These are phyloP conservation scores for Mycosphaerella sp. DNA, from an alignment of 2,329 filamentous ascomycete species.

Conservation along the genomic window DNA sequence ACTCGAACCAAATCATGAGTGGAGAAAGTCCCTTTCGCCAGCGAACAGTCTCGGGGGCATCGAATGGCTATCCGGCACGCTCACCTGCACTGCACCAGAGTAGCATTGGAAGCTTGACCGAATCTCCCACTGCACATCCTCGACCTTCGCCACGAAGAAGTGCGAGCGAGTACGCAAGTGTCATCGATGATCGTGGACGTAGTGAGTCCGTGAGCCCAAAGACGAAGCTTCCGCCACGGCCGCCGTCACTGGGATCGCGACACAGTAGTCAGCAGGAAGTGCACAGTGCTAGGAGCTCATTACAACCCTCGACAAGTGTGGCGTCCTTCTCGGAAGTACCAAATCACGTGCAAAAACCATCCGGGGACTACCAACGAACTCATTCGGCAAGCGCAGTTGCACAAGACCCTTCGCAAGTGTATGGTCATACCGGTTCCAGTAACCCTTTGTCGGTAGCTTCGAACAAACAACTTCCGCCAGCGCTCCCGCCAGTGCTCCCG, in stretches of 20 bases:
- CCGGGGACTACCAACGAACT: slow-evolving; percentile 7
- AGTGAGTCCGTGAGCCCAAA: slow-evolving; percentile 75
- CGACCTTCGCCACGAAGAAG: slow-evolving; percentile 25
- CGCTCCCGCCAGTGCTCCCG: not conserved
- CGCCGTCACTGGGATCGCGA: slow-evolving; percentile 29
- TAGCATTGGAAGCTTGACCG: slow-evolving; percentile 36
- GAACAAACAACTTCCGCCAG: not conserved
- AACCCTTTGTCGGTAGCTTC: slow-evolving; percentile 6
- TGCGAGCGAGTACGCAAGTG: slow-evolving; percentile 41
- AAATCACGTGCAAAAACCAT: slow-evolving; percentile 23
- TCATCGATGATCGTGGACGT: slow-evolving; percentile 56
- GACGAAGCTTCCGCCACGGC: slow-evolving; percentile 43
- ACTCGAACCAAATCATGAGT: slow-evolving; percentile 24
- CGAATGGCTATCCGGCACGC: slow-evolving; percentile 26
- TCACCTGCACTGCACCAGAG: slow-evolving; percentile 29
- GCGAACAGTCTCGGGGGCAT: slow-evolving; percentile 31
- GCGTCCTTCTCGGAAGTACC: slow-evolving; percentile 21
- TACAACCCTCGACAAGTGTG: slow-evolving; percentile 21
- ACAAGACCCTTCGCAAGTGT: slow-evolving; percentile 21
- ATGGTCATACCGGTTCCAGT: slow-evolving; percentile 11
- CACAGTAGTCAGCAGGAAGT: slow-evolving; percentile 32
- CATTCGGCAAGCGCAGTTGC: slow-evolving; percentile 19
- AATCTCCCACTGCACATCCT: slow-evolving; percentile 34
- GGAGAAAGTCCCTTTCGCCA: slow-evolving; percentile 31
- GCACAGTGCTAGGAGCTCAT: slow-evolving; percentile 26